Evolutionary conservation across 2,329 filamentous ascomycete species (phyloP), one percentile per base, ranked within the genome.

Genomic region (Epichloe gansuensis): DNA sequence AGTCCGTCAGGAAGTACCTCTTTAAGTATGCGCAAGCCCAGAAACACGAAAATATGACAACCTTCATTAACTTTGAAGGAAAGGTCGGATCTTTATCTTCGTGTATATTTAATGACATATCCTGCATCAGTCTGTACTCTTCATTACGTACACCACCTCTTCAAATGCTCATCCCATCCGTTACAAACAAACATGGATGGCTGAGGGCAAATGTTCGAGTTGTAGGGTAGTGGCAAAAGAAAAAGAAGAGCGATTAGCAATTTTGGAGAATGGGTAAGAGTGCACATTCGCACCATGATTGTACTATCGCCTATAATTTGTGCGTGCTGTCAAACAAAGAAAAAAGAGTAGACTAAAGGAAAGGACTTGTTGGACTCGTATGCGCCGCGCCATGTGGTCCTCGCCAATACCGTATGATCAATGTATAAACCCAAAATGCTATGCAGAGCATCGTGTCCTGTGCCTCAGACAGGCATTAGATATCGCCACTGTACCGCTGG

Each of bases 81-180:
- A 45, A 31, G 17, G 5, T 21, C 23, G 23, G 25, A 35, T 21
- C 23, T 34, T 36, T 38, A 6, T 23, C 35, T 50, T 21, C 15
- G 43, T 27, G 34, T 59, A 56, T 17, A 48, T 40, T 59, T 56
- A 55, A 39, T 50, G 52, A 54, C 58, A 57, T 61, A 58, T 58
- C 54, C 59, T 58, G 51, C 56, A 56, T 34, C 53, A 51, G 42
- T 39, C 45, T 50, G 47, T 31, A 39, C 27, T 46, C 31, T 21
- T 47, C 36, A 15, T 25, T 41, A 31, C 15, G 15, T 27, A 47
- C 2, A 31, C 13, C 48, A 23, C 34, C n/a, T n/a, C 17, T 35
- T 12, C 13, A 45, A 43, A 31, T n/a, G 9, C 6, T 23, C 21
- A 3, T 23, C n/a, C 7, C 15, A 7, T 13, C 43, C 47, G 35